These are phyloP conservation scores for Xylaria scruposa DNA, from an alignment of 495 filamentous ascomycete genomes.

Conservation along the genomic window DNA sequence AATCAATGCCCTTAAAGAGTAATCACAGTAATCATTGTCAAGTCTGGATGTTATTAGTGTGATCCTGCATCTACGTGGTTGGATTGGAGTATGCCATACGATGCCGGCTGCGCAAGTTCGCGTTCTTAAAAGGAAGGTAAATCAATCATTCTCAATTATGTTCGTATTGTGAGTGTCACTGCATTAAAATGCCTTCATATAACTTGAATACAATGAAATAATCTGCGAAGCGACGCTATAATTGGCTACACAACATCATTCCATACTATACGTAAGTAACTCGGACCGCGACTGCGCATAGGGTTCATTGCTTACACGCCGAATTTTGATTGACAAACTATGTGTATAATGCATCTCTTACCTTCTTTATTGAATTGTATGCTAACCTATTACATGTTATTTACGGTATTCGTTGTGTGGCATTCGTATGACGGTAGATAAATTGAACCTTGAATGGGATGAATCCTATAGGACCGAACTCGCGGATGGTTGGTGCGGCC, in stretches of 20 bases:
- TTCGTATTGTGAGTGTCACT: neutral
- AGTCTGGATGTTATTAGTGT: neutral
- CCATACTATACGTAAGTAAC: neutral
- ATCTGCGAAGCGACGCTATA: neutral
- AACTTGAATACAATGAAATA: neutral
- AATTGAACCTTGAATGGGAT: neutral
- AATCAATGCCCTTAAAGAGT: neutral
- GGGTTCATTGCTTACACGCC: neutral
- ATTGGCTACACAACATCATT: neutral
- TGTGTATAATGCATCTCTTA: neutral
- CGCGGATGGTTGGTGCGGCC: neutral
- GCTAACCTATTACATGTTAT: neutral
- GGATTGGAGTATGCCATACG: neutral
- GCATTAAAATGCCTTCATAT: neutral
- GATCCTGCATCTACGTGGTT: constrained; percentile 9
- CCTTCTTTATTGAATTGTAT: neutral
- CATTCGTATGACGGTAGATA: neutral
- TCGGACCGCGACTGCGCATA: neutral
- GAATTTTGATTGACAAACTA: neutral
- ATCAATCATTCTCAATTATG: neutral
- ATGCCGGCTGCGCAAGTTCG: neutral
- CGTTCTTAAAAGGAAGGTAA: constrained; percentile 18
- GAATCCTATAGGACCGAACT: neutral
- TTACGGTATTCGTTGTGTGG: neutral
- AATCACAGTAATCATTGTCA: constrained; percentile 15